Conservation (phyloP, 352 stramenopile species). For the Elongisporangium anandrum region DNA sequence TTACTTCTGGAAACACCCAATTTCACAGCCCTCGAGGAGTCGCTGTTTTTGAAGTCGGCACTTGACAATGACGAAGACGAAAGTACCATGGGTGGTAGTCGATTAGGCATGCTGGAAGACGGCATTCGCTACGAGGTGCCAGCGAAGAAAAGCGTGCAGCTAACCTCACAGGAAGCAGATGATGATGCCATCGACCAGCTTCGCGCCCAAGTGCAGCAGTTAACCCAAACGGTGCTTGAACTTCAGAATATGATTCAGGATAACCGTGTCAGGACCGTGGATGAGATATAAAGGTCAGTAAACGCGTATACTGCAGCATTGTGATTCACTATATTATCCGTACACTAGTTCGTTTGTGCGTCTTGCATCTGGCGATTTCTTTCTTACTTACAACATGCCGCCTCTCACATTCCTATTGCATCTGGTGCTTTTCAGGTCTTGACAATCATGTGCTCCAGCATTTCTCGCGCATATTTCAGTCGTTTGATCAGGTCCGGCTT, state of each 20-base stretch:
- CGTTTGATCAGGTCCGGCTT: slow-evolving; percentile 69
- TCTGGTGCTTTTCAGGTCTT: neutral
- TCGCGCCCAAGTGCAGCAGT: slow-evolving; percentile 31
- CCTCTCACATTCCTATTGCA: neutral
- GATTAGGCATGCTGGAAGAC: slow-evolving; percentile 32
- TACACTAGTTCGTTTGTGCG: neutral
- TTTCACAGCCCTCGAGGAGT: slow-evolving; percentile 26
- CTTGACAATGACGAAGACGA: slow-evolving; percentile 33
- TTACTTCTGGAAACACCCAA: slow-evolving; percentile 26
- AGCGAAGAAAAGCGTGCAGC: slow-evolving; percentile 19
- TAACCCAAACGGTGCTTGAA: slow-evolving; percentile 28
- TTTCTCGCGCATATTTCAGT: slow-evolving; percentile 94
- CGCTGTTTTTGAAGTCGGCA: slow-evolving; percentile 40
- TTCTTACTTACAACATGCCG: neutral
- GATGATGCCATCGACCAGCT: slow-evolving; percentile 24
- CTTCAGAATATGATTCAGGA: slow-evolving; percentile 23
- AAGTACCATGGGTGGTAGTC: neutral
- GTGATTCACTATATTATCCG: neutral
- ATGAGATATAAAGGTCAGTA: neutral
- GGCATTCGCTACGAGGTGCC: slow-evolving; percentile 54
- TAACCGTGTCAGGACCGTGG: slow-evolving; percentile 4
- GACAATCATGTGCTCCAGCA: slow-evolving; percentile 91
- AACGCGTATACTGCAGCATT: neutral
- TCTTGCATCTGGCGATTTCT: neutral
- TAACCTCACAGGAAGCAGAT: neutral